Conservation (phyloP, 306 rosid species). For the Cicer chorassanicum region DNA sequence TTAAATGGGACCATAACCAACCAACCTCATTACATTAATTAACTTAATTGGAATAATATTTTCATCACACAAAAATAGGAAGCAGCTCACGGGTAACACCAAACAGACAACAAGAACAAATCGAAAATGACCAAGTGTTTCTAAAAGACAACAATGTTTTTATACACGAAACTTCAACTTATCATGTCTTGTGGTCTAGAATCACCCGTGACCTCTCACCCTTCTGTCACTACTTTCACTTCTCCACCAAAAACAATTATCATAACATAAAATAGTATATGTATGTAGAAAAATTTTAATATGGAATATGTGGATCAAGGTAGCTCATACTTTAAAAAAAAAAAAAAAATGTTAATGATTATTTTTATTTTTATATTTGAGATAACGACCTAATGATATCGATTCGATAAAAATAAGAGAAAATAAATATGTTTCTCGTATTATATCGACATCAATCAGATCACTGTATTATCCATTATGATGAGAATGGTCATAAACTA, state of each 20-base stretch:
- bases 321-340: too few relatives aligned
- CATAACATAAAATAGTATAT: neutral
- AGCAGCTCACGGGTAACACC: constrained; percentile 72
- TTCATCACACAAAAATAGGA: constrained; percentile 59
- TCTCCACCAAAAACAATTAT: constrained; percentile 50
- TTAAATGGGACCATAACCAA: neutral
- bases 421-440: too few relatives aligned
- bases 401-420: too few relatives aligned
- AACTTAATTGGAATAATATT: constrained; percentile 56
- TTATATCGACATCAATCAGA: too few relatives aligned
- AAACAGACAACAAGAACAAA: constrained; percentile 54
- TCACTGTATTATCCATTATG: too few relatives aligned
- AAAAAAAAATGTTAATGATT: too few relatives aligned
- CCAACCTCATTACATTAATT: constrained; percentile 34
- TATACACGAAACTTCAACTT: constrained; percentile 50
- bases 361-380: too few relatives aligned
- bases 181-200: constrained; percentile 52
- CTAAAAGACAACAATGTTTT: constrained; percentile 36
- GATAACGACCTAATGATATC: too few relatives aligned
- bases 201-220: constrained; percentile 78
- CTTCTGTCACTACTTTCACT: constrained; percentile 49
- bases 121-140: constrained; percentile 44
- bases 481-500: too few relatives aligned
- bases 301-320: too few relatives aligned
- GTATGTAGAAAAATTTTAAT: too few relatives aligned